Evolutionary conservation across 495 filamentous ascomycete genomes (phyloP), one percentile per base, ranked within the genome.

Genomic region (Tuber aestivum): DNA sequence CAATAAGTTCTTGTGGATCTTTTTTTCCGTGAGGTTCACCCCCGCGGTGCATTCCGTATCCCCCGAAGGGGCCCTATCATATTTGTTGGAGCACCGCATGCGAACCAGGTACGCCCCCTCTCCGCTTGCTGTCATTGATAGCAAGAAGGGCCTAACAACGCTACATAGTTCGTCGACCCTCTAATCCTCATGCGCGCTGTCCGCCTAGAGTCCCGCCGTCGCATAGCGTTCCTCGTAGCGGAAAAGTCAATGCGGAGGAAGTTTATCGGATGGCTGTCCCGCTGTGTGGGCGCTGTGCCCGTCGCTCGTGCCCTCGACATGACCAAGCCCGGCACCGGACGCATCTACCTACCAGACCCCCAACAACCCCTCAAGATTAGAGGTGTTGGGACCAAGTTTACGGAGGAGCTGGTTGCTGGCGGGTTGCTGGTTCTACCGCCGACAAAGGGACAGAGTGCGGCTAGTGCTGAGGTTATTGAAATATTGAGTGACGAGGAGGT

Each of bases 11-110:
- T 97, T 37, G 89, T 94, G 48, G 95, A 97, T 83, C 89, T 97
- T 73, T 99, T 99, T 89, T 99, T 99, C 87, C 90, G 95, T 79
- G 95, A 99, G 85, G 92, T 99, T 4, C 94, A 98, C 82, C 95
- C 95, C 12, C 91, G 95, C 69, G 93, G 94, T 74, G 91, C 93
- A 70, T 99, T 95, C 93, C 93, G 93, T 84, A 91, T 99, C 37
- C 95, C 95, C 48, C 88, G 90, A 76, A 88, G 89, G 77, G 95
- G 93, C 2, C 94, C 95, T 0, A 89, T 99, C 73, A 93, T 99
- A 61, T 95, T 99, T 82, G 95, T 99, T 76, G 95, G 94, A n/a
- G 95, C 96, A 32, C 95, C 95, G 77, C 95, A 99, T 87, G 96
- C 95, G 70, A 99, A 99, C 83, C 95, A 99, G 89, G 93, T 94